Evolutionary conservation across 441 rosid genomes (phyloP), one percentile per base, ranked within the genome.

Genomic region (Erysimum cheiri): DNA sequence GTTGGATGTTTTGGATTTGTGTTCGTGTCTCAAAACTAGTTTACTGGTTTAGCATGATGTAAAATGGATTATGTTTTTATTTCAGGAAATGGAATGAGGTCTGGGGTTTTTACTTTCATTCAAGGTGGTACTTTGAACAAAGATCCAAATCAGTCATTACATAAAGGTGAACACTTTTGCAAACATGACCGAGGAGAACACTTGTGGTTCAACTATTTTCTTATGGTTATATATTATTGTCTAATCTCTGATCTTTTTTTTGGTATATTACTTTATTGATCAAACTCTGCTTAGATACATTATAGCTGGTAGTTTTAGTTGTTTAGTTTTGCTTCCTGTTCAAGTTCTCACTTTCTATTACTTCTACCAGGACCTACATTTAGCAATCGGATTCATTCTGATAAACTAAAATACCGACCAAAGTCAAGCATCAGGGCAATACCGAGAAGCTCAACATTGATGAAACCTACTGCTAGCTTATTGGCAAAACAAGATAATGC

Each of bases 391-490:
- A 60, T 50, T 28, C 63, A 57, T 3, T 26, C 9, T 69, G 79
- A 77, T 71, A 84, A 71, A 73, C 76, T 73, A 11, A 85, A 80
- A 69, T 55, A 67, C 68, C 82, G 68, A 73, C 50, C 80, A 13
- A 71, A 70, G 64, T 52, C 80, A 19, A 76, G 72, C 40, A 37
- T 53, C 17, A 59, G 75, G 48, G 59, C 67, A n/a, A 52, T 66
- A n/a, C 46, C 76, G 3, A 88, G 96, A 82, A 80, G 80, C 81
- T 96, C 99, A 71, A 93, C 98, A 63, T 80, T 92, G 78, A 89
- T 96, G 98, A 96, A 87, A 69, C 98, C 98, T 72, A 96, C 98
- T 13, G 91, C 88, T 75, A 91, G 99, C 64, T 74, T 80, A 58
- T 78, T 96, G 76, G 98, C 98, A 35, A 96, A 91, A 85, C 98